phyloP scores from a whole-genome alignment of 2,329 filamentous ascomycete genomes.

The Dothideomycetes sp. region DNA sequence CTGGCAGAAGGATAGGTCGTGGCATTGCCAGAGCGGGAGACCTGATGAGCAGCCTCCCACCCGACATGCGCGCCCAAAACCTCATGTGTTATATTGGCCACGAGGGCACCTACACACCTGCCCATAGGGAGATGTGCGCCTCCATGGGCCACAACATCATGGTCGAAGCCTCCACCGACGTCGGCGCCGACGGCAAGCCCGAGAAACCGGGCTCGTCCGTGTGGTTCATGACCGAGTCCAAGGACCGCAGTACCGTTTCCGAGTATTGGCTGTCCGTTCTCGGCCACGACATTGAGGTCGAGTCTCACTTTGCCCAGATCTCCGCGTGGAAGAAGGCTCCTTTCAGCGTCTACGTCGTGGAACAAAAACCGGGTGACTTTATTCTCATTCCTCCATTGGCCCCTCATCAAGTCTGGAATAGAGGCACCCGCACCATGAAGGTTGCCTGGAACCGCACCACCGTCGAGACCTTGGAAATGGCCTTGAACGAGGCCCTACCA shows the following conservation, averaged over 20 bases:
- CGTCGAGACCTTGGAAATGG: constrained; percentile 78
- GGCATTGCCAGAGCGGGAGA: constrained; percentile 68
- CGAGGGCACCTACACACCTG: constrained; percentile 91
- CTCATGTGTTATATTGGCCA: constrained; percentile 98
- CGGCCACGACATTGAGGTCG: constrained; percentile 92
- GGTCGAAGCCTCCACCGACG: constrained; percentile 70
- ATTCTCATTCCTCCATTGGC: constrained; percentile 88
- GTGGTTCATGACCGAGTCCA: constrained; percentile 98
- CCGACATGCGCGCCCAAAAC: constrained; percentile 84
- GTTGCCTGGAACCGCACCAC: constrained; percentile 97
- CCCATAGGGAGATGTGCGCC: constrained; percentile 95
- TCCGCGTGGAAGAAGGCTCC: constrained; percentile 93
- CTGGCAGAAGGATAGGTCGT: constrained; percentile 39
- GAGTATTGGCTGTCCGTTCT: constrained; percentile 91
- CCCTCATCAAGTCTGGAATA: constrained; percentile 96
- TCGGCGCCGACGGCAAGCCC: constrained; percentile 56
- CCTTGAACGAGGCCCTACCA: constrained; percentile 75
- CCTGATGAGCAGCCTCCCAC: constrained; percentile 83
- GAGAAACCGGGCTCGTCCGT: constrained; percentile 76
- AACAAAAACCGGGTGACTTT: constrained; percentile 83
- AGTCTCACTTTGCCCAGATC: constrained; percentile 91
- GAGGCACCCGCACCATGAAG: constrained; percentile 91
- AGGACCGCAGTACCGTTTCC: constrained; percentile 78
- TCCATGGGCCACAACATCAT: constrained; percentile 96
- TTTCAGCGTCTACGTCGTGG: constrained; percentile 85